Evolutionary conservation across 164 flowering plant genomes (phyloP), one percentile per base, ranked within the genome.

Genomic region (Buxus sempervirens): DNA sequence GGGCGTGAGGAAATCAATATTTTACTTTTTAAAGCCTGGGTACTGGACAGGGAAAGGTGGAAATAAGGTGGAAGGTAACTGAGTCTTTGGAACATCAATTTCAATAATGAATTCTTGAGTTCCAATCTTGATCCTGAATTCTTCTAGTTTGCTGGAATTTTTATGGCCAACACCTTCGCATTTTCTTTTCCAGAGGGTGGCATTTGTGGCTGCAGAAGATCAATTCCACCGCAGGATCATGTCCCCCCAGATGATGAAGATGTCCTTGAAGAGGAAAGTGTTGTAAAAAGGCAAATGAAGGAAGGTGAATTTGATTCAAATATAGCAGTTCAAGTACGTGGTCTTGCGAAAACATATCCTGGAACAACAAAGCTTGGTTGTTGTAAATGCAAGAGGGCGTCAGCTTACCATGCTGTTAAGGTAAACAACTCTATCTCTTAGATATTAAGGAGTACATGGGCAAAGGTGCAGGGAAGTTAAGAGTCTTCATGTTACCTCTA

Each of bases 1-100:
- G 61, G 96, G 98, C 57, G 87, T 89, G 61, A 85, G 99, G 73
- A 96, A 93, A 83, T 79, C 98, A 58, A 19, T 77, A 51, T 79
- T 87, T 70, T 96, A 91, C 82, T 96, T 91, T 68, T 62, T 91
- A 67, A 85, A 73, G 42, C 96, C 93, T 60, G 83, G 89, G 41
- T 96, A 96, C 76, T 96, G 98, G 99, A 83, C 83, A 56, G 96
- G 98, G 66, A 88, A 65, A 80, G 96, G 96, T 70, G 97, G 92
- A 80, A 76, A 69, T 82, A 85, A 80, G 65, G 80, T 76, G 63
- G 76, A 79, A 90, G 98, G 97, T 96, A 82, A 67, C 23, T 58
- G 55, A 72, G n/a, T 27, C 57, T 67, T 57, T 53, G 16, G n/a
- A 60, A 51, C 48, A 66, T 36, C 45, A 65, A 45, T 49, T 41